Percentiles rank a stretch among this genome's conserved stretches.
Evolutionary conservation across 2,329 filamentous ascomycete species (phyloP).

Genomic region (Penicillium palitans): DNA sequence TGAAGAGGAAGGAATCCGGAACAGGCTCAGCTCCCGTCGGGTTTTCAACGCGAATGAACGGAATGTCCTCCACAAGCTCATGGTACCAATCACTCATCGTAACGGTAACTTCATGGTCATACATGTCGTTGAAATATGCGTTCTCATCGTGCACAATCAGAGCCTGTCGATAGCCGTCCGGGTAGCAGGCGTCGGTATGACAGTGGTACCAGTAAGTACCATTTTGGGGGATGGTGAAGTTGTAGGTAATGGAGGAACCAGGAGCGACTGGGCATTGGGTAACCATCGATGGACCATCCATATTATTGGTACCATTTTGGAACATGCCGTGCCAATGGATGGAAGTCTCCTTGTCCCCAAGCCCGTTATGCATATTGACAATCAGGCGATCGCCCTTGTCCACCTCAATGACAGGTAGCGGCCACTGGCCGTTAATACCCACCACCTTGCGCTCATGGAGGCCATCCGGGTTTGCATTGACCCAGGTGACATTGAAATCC

Average conservation of each 20-base stretch:
- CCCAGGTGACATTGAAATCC: conserved; percentile 57
- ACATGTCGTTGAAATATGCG: conserved; percentile 1
- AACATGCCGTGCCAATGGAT: conserved; percentile 79
- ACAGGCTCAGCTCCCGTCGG: conserved; percentile 62
- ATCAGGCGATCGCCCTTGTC: conserved; percentile 72
- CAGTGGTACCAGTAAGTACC: conserved; percentile 8
- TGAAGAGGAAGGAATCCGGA: conserved; percentile 67
- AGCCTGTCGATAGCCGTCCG: background rate
- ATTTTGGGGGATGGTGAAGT: background rate
- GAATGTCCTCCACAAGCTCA: conserved; percentile 1
- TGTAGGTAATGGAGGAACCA: conserved; percentile 44
- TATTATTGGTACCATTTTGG: conserved; percentile 71
- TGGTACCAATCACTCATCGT: conserved; percentile 8
- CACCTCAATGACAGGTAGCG: conserved; percentile 69
- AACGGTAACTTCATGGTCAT: background rate
- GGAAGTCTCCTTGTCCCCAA: conserved; percentile 63
- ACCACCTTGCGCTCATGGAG: conserved; percentile 56
- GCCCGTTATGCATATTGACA: conserved; percentile 67
- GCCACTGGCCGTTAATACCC: conserved; percentile 73
- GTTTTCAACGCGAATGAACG: conserved; percentile 52
- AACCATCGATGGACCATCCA: conserved; percentile 70
- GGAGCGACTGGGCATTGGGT: conserved; percentile 68
- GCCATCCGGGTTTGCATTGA: conserved; percentile 58
- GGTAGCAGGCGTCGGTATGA: conserved; percentile 3
- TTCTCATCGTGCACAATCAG: conserved; percentile 2